Base-by-base conservation (phyloP, 306 rosid species). In the Aeschynomene evenia region DNA sequence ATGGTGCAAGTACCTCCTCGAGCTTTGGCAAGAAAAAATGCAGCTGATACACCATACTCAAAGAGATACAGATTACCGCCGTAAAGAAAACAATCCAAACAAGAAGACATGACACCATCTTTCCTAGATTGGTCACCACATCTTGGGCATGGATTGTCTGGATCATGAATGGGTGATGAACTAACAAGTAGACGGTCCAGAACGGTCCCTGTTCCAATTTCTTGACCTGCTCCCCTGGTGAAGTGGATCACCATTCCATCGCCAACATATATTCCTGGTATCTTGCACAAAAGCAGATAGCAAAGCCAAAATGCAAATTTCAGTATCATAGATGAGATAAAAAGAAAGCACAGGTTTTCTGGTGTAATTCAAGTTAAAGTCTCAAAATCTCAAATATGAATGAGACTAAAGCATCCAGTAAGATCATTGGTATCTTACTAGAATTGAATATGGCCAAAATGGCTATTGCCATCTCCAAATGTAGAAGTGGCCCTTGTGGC, bases 1-100 rank as follows among this genome's bases (percentile, higher is more conserved):
- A 88, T 85, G 36, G 98, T 93, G 73, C 96, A 93, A 50, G 98
- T 93, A 34, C 96, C 93, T n/a, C 96, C 97, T 50, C 96, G 85
- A 62, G 87, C 61, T 76, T 93, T 83, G 81, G 94, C 91, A 6
- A 93, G 62, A 71, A 88, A 93, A 68, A 77, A 61, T 9, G 59
- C 74, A 0, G 71, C 36, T 0, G 72, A 65, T 71, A 84, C 94
- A 14, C 70, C 90, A 64, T 93, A 93, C 73, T 90, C 91, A 39
- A 88, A 93, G 64, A 77, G 66, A 63, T 92, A 88, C 15, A 92
- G 95, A 19, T 77, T 57, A 11, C 95, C 96, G 4, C 88, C 86
- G 6, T 56, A 71, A 61, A 92, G 90, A 68, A 92, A 92, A 77
- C 97, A 88, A 57, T 90, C 98, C 70, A 93, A 57, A 75, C 97